phyloP scores from a whole-genome alignment of 2,329 filamentous ascomycete species.

The Paecilomyces sp. region DNA sequence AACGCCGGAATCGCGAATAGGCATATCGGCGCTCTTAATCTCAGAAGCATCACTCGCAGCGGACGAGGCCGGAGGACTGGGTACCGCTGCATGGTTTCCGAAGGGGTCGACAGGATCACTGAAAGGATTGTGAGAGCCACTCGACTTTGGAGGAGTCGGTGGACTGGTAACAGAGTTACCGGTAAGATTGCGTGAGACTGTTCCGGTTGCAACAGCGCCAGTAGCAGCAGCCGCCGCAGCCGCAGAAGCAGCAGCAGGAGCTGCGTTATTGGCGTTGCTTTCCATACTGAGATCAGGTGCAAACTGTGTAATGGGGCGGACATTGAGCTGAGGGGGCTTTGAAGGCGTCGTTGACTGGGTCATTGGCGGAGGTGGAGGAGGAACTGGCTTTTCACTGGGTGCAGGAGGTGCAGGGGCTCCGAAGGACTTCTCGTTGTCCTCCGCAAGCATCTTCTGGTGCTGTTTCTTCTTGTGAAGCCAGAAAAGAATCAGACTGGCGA shows the following conservation, averaged over 20 bases:
- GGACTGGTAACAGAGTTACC: conserved; percentile 10
- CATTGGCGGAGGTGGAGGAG: conserved; percentile 28
- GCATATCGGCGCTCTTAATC: conserved; percentile 14
- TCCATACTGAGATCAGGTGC: conserved; percentile 54
- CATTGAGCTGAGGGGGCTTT: conserved; percentile 70
- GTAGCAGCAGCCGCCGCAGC: conserved; percentile 8
- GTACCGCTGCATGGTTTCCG: conserved; percentile 50
- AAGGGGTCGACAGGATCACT: conserved; percentile 64
- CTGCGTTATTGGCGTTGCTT: conserved; percentile 16
- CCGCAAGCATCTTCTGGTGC: conserved; percentile 42
- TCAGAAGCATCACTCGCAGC: conserved; percentile 4
- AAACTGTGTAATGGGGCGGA: conserved; percentile 80
- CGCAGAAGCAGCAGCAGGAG: conserved; percentile 11
- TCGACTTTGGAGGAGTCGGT: conserved; percentile 33
- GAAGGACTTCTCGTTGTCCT: conserved; percentile 58
- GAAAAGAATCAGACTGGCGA: conserved; percentile 65
- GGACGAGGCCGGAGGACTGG: conserved; percentile 6
- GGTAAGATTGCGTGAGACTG: conserved; percentile 25
- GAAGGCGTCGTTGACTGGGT: conserved; percentile 31
- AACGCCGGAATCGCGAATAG: conserved; percentile 35
- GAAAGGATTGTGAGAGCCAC: conserved; percentile 38
- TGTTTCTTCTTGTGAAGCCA: conserved; percentile 66
- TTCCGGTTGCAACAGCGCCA: conserved; percentile 7
- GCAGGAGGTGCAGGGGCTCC: conserved; percentile 14
- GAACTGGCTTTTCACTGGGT: conserved; percentile 19